phyloP scores from a whole-genome alignment of 1,139 yeast species.

The Pichia kudriavzevii region DNA sequence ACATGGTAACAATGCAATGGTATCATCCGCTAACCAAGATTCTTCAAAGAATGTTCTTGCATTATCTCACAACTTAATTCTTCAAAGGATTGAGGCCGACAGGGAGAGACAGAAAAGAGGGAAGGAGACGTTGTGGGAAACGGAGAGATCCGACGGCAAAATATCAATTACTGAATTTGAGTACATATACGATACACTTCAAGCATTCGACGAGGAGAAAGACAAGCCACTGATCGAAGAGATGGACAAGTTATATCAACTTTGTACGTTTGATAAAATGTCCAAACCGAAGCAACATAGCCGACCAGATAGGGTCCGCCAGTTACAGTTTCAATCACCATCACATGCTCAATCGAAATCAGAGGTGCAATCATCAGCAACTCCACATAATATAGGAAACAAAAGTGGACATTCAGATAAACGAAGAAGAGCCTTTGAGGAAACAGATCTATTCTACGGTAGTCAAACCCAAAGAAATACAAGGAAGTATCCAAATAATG shows the following conservation, averaged over 20 bases:
- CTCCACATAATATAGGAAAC: no score
- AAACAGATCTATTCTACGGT: no score
- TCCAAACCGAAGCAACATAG: neutral
- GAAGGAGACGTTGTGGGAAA: slow-evolving; percentile 70
- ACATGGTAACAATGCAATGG: neutral
- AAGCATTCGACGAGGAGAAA: slow-evolving; percentile 35
- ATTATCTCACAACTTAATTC: slow-evolving; percentile 40
- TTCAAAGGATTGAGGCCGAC: slow-evolving; percentile 80
- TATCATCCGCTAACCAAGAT: no score
- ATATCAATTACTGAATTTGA: slow-evolving; percentile 53
- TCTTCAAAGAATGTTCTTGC: slow-evolving; percentile 8
- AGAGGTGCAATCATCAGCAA: no score
- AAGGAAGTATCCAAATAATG: neutral
- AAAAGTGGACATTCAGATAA: no score
- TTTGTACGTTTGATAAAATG: slow-evolving; percentile 9
- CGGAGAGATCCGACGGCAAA: slow-evolving; percentile 40
- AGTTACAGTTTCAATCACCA: neutral
- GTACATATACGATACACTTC: slow-evolving; percentile 46
- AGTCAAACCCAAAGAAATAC: no score
- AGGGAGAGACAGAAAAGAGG: slow-evolving; percentile 75
- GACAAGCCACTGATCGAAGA: slow-evolving; percentile 22
- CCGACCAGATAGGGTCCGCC: no score
- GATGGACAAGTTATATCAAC: slow-evolving; percentile 17
- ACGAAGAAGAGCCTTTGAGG: no score
- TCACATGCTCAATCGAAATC: neutral